Evolutionary conservation across 768 basidiomycete genomes (phyloP), one percentile per base, ranked within the genome.

Genomic region (Gloeopeniophorella convolvens): DNA sequence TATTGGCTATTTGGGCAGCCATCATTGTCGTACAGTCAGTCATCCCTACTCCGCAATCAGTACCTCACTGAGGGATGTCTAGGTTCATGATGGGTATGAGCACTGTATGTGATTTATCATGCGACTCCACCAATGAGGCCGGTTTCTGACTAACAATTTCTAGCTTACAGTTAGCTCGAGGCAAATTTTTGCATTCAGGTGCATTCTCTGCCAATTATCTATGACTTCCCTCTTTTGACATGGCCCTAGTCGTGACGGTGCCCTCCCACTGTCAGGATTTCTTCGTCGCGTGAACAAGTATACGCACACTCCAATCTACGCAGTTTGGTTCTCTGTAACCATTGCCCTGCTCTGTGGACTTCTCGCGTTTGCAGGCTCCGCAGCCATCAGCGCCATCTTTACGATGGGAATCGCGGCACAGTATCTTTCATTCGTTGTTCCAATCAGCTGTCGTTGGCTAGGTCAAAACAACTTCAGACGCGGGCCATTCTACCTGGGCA

Each of bases 201-300:
- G n/a, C n/a, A n/a, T n/a, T n/a, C n/a, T n/a, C n/a, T n/a, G n/a
- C n/a, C n/a, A n/a, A n/a, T n/a, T n/a, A n/a, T n/a, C n/a, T n/a
- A n/a, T n/a, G n/a, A n/a, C n/a, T n/a, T n/a, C n/a, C n/a, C n/a
- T n/a, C n/a, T n/a, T n/a, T n/a, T n/a, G n/a, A n/a, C n/a, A n/a
- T n/a, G n/a, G n/a, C n/a, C n/a, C n/a, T n/a, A n/a, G 65, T 10
- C 60, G 67, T 23, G 67, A 69, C 47, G 66, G 67, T 21, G 67
- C 65, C 2, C 59, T 69, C 13, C 67, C 66, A 5, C 62, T 66
- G 51, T 68, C 66, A 4, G 45, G 43, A 10, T 65, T 57, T 28
- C 50, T 5, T 54, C 23, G 44, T 66, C 60, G 28, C 54, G 57
- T 8, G n/a, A n/a, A n/a, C n/a, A n/a, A n/a, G n/a, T n/a, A n/a